Evolutionary conservation across 2,329 filamentous ascomycete genomes (phyloP).

Genomic region (Dactylellina parvicollis): DNA sequence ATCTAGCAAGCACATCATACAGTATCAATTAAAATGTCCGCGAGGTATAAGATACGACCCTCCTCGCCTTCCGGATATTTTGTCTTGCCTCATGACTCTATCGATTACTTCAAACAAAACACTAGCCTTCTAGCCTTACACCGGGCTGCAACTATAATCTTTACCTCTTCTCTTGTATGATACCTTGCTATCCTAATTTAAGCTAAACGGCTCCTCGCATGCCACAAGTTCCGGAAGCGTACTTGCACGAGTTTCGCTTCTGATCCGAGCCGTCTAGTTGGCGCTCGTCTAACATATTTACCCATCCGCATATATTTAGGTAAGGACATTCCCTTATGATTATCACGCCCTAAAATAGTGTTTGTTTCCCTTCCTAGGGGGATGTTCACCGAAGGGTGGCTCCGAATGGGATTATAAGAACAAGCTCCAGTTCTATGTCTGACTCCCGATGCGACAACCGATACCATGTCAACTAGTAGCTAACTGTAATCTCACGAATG

Average conservation of each 20-base stretch:
- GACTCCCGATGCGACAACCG: not conserved
- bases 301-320: not conserved
- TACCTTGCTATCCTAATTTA: constrained; percentile 7
- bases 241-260: constrained; percentile 15
- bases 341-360: not conserved
- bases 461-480: not conserved
- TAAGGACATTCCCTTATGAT: not conserved
- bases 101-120: constrained; percentile 9
- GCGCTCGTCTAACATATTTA: constrained; percentile 9
- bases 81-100: not conserved
- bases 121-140: constrained; percentile 1
- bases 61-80: constrained; percentile 6
- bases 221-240: not conserved
- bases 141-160: not conserved
- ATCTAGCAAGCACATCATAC: constrained; percentile 1
- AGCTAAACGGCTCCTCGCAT: constrained; percentile 11
- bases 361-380: not conserved
- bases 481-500: not conserved
- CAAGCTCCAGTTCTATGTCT: not conserved
- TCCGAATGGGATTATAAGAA: constrained; percentile 3
- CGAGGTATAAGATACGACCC: constrained; percentile 27
- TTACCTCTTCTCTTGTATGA: constrained; percentile 4
- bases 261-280: constrained; percentile 7
- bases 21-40: constrained; percentile 8
- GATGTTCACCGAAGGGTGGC: too few relatives aligned